Percentiles rank a stretch among this genome's conserved stretches.
Conservation (phyloP, 2,329 filamentous ascomycete genomes). For the Penicillium digitatum region DNA sequence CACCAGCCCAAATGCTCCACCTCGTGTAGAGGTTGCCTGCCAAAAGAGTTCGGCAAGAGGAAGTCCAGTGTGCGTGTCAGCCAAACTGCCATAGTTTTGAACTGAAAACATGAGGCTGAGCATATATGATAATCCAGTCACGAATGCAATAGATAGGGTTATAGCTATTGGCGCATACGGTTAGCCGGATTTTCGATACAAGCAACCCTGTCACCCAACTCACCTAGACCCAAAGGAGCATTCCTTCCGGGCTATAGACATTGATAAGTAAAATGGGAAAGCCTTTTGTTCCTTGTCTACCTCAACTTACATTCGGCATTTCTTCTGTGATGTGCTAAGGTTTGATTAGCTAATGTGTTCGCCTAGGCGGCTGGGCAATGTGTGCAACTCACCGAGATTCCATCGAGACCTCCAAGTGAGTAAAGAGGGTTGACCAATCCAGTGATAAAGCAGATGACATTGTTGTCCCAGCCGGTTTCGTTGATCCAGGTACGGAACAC, state of each 20-base stretch:
- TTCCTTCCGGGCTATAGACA: slow-evolving; percentile 28
- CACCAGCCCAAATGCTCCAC: slow-evolving; percentile 51
- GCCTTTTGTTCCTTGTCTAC: background rate
- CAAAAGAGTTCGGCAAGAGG: slow-evolving; percentile 65
- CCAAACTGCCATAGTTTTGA: slow-evolving; percentile 46
- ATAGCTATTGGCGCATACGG: slow-evolving; percentile 27
- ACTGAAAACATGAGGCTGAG: slow-evolving; percentile 53
- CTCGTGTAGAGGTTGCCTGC: slow-evolving; percentile 51
- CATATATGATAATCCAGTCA: slow-evolving; percentile 49
- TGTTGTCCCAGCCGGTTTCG: slow-evolving; percentile 51
- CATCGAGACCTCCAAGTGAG: slow-evolving; percentile 48
- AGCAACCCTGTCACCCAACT: background rate
- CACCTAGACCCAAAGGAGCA: slow-evolving; percentile 32
- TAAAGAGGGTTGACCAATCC: slow-evolving; percentile 50
- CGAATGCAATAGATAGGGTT: slow-evolving; percentile 51
- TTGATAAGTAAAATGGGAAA: background rate
- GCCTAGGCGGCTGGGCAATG: background rate
- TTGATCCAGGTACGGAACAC: slow-evolving; percentile 54
- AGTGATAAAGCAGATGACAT: slow-evolving; percentile 50
- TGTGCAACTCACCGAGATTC: slow-evolving; percentile 34
- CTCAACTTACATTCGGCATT: slow-evolving; percentile 47
- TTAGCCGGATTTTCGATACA: slow-evolving; percentile 9
- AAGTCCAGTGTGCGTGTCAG: slow-evolving; percentile 43
- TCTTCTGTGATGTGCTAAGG: slow-evolving; percentile 50
- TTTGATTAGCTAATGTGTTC: background rate